Conservation (phyloP, 306 rosid genomes). For the Potentilla sterilis region DNA sequence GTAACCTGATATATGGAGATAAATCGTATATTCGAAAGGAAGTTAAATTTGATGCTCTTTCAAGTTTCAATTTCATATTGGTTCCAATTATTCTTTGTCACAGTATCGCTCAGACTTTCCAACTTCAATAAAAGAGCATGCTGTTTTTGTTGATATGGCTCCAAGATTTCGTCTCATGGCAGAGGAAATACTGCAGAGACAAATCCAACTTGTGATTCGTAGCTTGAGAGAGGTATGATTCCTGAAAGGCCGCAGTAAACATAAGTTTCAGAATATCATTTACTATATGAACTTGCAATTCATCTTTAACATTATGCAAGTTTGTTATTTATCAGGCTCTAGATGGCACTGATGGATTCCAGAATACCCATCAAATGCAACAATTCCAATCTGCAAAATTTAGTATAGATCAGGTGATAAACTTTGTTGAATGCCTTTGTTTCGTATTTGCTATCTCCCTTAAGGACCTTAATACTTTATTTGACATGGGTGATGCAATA, state of each 20-base stretch:
- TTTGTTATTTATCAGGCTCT: slow-evolving; percentile 57
- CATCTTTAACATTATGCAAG: slow-evolving; percentile 11
- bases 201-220: slow-evolving; percentile 68
- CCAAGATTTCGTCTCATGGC: slow-evolving; percentile 86
- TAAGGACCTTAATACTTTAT: background rate
- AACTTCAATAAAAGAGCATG: slow-evolving; percentile 76
- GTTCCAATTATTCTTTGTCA: slow-evolving; percentile 28
- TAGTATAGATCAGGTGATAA: slow-evolving; percentile 82
- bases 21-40: background rate
- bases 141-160: slow-evolving; percentile 87
- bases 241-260: slow-evolving; percentile 25
- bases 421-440: slow-evolving; percentile 3
- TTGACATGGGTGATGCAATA: slow-evolving; percentile 12
- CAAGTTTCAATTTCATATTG: slow-evolving; percentile 7
- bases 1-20: background rate
- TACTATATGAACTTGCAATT: slow-evolving; percentile 20
- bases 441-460: slow-evolving; percentile 9
- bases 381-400: slow-evolving; percentile 77
- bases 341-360: slow-evolving; percentile 87
- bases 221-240: slow-evolving; percentile 77
- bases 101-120: slow-evolving; percentile 92
- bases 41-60: background rate
- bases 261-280: slow-evolving; percentile 13
- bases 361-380: slow-evolving; percentile 80
- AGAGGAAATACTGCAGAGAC: slow-evolving; percentile 79